These are phyloP conservation scores for Oryza glumipatula DNA, from an alignment of 176 grass and related monocot genomes.

Conservation along the genomic window DNA sequence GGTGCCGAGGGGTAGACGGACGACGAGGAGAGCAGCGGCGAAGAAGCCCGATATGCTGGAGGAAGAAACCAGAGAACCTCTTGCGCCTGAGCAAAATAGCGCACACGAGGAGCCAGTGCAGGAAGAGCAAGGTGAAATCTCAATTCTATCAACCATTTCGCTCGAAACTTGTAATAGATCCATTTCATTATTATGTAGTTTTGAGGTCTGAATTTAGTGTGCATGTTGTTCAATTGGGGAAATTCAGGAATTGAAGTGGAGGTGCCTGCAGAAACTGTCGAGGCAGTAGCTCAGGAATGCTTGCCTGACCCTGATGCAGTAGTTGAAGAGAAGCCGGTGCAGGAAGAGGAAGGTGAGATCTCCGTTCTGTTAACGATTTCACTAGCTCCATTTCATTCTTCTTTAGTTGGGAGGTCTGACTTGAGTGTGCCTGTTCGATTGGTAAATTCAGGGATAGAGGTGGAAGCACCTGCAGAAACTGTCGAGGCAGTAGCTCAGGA, in stretches of 20 bases:
- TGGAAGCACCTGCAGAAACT: background rate
- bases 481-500: background rate
- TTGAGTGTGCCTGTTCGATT: background rate
- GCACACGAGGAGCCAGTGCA: background rate
- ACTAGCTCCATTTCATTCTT: background rate
- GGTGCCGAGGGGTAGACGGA: constrained; percentile 10
- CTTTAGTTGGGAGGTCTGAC: background rate
- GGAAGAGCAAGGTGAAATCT: constrained; percentile 31
- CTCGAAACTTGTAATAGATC: background rate
- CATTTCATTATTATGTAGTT: background rate
- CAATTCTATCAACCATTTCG: background rate
- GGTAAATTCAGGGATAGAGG: background rate
- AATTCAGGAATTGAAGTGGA: background rate
- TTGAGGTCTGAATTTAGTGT: background rate
- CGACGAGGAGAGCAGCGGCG: background rate
- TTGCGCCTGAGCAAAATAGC: background rate
- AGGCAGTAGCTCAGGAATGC: background rate
- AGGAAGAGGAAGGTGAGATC: constrained; percentile 30
- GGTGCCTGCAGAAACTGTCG: background rate
- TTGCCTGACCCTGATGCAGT: background rate
- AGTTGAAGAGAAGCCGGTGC: background rate
- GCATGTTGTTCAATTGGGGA: background rate
- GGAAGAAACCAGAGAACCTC: background rate
- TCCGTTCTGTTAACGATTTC: background rate
- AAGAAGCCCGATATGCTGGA: constrained; percentile 7